A percentile compares a stretch with the other conserved stretches of the same genome.
Conservation (phyloP, 2,329 filamentous ascomycete species). For the Sporothrix brunneoviolacea region DNA sequence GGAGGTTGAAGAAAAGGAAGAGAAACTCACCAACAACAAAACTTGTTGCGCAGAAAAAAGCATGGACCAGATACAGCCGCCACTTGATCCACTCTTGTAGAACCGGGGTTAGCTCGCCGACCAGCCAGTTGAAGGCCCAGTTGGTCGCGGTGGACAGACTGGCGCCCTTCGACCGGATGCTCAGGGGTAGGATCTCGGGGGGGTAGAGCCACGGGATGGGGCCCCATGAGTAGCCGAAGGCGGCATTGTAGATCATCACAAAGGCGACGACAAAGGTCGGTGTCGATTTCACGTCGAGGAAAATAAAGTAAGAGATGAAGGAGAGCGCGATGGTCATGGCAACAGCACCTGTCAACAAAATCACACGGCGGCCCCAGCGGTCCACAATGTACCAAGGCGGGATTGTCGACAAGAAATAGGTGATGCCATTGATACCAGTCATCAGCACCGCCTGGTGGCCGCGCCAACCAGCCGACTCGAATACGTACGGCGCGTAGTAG, state of each 20-base stretch:
- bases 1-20: slow-evolving; percentile 28
- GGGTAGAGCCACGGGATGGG: slow-evolving; percentile 98
- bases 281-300: slow-evolving; percentile 71
- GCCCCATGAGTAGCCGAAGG: slow-evolving; percentile 92
- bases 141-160: slow-evolving; percentile 94
- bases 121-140: slow-evolving; percentile 98
- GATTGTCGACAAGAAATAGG: slow-evolving; percentile 85
- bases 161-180: slow-evolving; percentile 93
- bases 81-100: slow-evolving; percentile 88
- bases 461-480: slow-evolving; percentile 93
- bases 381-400: slow-evolving; percentile 98
- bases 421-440: slow-evolving; percentile 88
- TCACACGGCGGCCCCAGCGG: slow-evolving; percentile 79
- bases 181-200: slow-evolving; percentile 94
- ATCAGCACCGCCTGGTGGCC: slow-evolving; percentile 89
- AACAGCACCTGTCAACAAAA: slow-evolving; percentile 81
- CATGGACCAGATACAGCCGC: slow-evolving; percentile 90
- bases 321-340: slow-evolving; percentile 86
- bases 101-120: slow-evolving; percentile 90
- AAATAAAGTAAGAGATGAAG: slow-evolving; percentile 90
- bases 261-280: slow-evolving; percentile 83
- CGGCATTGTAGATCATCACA: slow-evolving; percentile 97
- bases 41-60: slow-evolving; percentile 91
- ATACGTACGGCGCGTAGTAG: slow-evolving; percentile 94
- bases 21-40: slow-evolving; percentile 94